Percentiles rank a stretch among this genome's conserved stretches.
These are phyloP conservation scores for Phialemoniopsis sp. DNA, from an alignment of 2,329 filamentous ascomycete genomes.

Conservation along the genomic window DNA sequence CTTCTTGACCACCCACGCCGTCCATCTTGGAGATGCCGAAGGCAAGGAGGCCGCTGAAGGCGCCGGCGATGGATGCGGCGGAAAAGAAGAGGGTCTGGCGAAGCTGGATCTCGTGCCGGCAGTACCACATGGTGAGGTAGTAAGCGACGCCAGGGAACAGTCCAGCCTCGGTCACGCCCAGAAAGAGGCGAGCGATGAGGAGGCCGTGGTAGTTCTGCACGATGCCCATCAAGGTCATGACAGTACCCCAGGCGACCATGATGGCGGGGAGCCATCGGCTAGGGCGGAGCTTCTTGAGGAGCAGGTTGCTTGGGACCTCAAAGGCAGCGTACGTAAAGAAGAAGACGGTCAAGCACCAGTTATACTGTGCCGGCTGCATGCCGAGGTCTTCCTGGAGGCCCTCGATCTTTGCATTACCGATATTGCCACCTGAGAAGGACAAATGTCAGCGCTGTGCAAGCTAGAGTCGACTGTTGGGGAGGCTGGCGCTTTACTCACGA, in stretches of 20 bases:
- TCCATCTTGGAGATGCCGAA: constrained; percentile 68
- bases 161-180: constrained; percentile 65
- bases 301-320: constrained; percentile 72
- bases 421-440: constrained; percentile 33
- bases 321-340: constrained; percentile 77
- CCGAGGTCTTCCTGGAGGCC: constrained; percentile 40
- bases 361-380: constrained; percentile 63
- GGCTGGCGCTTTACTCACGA: constrained; percentile 25
- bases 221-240: constrained; percentile 50
- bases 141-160: constrained; percentile 59
- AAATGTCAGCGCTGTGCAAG: constrained; percentile 9
- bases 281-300: constrained; percentile 71
- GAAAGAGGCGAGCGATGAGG: constrained; percentile 46
- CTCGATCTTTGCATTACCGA: constrained; percentile 63
- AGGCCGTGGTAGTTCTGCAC: constrained; percentile 43
- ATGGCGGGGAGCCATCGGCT: constrained; percentile 73
- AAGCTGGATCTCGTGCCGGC: constrained; percentile 49
- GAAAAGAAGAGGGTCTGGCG: constrained; percentile 75
- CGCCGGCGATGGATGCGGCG: constrained; percentile 74
- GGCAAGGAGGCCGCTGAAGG: constrained; percentile 69
- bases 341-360: constrained; percentile 66
- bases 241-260: constrained; percentile 58
- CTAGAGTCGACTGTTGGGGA: too few relatives aligned
- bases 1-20: constrained; percentile 53
- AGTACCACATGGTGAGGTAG: constrained; percentile 55